Evolutionary conservation across 2,329 filamentous ascomycete genomes (phyloP).

Genomic region (Botryotinia calthae): DNA sequence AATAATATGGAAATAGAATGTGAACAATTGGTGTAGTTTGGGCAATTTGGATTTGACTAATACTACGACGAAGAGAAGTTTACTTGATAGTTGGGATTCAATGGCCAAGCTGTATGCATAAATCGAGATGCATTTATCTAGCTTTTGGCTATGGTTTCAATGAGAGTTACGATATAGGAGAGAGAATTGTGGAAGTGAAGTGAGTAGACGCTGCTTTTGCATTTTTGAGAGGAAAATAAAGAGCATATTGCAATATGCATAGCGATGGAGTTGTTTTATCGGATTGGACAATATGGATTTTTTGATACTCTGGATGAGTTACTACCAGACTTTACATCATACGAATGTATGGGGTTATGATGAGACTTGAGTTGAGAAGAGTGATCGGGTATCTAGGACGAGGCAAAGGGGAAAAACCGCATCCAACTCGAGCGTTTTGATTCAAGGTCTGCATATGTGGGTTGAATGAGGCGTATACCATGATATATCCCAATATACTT

Average conservation of each 20-base stretch:
- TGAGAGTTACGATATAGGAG: not conserved
- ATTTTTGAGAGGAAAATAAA: not conserved
- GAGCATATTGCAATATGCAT: constrained; percentile 22
- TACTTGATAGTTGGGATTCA: constrained; percentile 30
- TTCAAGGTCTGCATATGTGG: not conserved
- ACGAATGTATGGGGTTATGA: not conserved
- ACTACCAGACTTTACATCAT: not conserved
- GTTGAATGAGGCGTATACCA: not conserved
- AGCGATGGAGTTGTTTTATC: constrained; percentile 30
- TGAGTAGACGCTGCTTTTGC: not conserved
- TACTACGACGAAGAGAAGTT: constrained; percentile 28
- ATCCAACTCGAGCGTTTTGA: not conserved
- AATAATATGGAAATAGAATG: constrained; percentile 63
- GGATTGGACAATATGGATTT: not conserved
- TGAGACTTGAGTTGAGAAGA: not conserved
- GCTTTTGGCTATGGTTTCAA: not conserved
- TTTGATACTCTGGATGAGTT: not conserved
- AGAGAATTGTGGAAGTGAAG: not conserved
- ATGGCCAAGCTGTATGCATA: constrained; percentile 29
- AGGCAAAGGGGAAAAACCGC: not conserved
- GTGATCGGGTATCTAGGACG: not conserved
- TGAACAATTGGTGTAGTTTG: constrained; percentile 65
- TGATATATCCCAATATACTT: not conserved
- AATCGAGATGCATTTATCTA: not conserved
- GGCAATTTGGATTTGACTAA: constrained; percentile 33